Conservation (phyloP, 768 basidiomycete genomes). For the Suillus paluster region DNA sequence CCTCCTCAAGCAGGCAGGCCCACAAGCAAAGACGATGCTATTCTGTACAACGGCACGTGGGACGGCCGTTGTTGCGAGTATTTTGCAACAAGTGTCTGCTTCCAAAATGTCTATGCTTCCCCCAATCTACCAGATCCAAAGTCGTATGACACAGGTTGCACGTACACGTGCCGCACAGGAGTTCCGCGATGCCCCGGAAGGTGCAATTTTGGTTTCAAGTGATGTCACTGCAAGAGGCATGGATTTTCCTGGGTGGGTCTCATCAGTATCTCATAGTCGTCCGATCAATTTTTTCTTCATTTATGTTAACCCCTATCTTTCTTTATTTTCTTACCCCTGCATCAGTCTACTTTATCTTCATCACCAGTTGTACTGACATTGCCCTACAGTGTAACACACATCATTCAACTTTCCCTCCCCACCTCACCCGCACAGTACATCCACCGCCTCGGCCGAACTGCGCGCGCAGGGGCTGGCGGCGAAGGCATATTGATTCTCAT, state of each 20-base stretch:
- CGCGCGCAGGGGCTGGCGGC: constrained; percentile 70
- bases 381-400: constrained; percentile 52
- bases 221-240: constrained; percentile 70
- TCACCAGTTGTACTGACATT: background rate
- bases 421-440: constrained; percentile 77
- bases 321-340: background rate
- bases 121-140: constrained; percentile 59
- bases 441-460: constrained; percentile 79
- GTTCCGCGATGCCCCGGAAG: constrained; percentile 47
- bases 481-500: constrained; percentile 61
- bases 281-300: background rate
- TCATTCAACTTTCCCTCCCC: constrained; percentile 69
- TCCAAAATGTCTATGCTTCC: constrained; percentile 33
- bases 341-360: background rate
- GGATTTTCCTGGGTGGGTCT: constrained; percentile 61
- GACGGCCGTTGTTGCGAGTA: constrained; percentile 44
- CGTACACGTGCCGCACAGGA: constrained; percentile 53
- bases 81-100: constrained; percentile 27
- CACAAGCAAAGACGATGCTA: constrained; percentile 53
- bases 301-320: background rate
- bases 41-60: constrained; percentile 74
- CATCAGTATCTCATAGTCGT: background rate
- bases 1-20: constrained; percentile 41
- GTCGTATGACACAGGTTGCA: constrained; percentile 52
- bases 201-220: constrained; percentile 53